Base-by-base conservation (phyloP, 2,329 filamentous ascomycete genomes). In the Clonostachys rosea region DNA sequence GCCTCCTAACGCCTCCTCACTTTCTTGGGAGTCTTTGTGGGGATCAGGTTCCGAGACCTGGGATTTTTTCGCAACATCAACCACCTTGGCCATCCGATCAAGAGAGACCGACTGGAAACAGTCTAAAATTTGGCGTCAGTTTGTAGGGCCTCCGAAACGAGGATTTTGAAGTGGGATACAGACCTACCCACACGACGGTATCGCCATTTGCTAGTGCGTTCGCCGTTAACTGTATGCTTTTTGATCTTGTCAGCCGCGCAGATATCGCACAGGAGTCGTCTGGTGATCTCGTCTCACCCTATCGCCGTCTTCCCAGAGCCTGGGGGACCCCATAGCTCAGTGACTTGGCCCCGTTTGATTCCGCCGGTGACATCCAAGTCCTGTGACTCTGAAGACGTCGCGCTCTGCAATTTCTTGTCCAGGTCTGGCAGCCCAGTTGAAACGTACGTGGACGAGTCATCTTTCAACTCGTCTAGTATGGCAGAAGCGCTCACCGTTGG, bases 291-390 rank as follows among this genome's bases (percentile, higher is more conserved):
- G 42, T 68, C 81, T 68, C 74, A 92, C 87, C 85, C 87, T 56
- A 96, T 71, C 12, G 86, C 76, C 5, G 90, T 95, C 73, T 95
- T 96, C 33, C 91, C 92, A 24, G 81, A 81, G 2, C 91, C 91
- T 9, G 89, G 86, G 11, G 91, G 90, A 1, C 92, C 92, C 79
- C 89, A 95, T 44, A 96, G 70, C 65, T 97, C 92, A 5, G 87
- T 88, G 40, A 96, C 76, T 62, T 90, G 87, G 13, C 91, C 89
- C 48, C 84, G 81, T 50, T 78, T 78, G 43, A 95, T 73, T 5
- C 90, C 91, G 16, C 78, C 75, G 46, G 50, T 53, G 10, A 44
- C 47, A 33, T 42, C 4, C 12, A 52, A 50, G 45, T 48, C 50
- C 34, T 50, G 47, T 9, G 50, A 49, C 36, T 54, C 52, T 40